Conservation (phyloP, 2,329 filamentous ascomycete species). For the Sporothrix phasma region DNA sequence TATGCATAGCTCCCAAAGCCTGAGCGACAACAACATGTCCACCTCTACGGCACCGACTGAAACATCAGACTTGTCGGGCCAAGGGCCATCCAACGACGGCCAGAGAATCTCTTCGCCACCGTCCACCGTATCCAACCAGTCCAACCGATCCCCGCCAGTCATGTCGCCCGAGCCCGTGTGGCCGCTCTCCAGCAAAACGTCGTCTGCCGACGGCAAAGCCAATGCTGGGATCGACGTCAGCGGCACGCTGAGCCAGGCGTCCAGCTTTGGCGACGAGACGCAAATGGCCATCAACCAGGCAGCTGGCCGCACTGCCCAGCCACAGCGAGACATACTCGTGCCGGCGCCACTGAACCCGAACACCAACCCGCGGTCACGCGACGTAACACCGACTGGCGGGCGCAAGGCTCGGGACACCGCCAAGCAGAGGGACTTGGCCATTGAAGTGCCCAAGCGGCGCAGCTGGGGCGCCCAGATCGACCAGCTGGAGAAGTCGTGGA, state of each 20-base stretch:
- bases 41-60: conserved; percentile 14
- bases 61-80: not conserved
- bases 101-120: not conserved
- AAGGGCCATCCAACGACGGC: not conserved
- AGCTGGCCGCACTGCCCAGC: not conserved
- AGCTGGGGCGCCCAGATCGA: conserved; percentile 43
- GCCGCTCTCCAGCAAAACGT: not conserved
- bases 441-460: conserved; percentile 34
- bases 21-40: conserved; percentile 12
- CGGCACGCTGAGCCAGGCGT: not conserved
- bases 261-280: not conserved
- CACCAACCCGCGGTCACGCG: not conserved
- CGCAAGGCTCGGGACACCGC: conserved; percentile 12
- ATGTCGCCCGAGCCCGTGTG: not conserved
- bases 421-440: conserved; percentile 27
- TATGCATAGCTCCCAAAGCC: conserved; percentile 1
- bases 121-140: conserved; percentile 5
- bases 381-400: not conserved
- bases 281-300: not conserved
- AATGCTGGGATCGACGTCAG: too few relatives aligned
- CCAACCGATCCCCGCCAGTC: not conserved
- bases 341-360: not conserved
- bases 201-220: not conserved
- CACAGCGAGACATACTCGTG: not conserved
- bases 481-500: conserved; percentile 27